Conservation (phyloP, 441 rosid genomes). For the Viola pubescens region DNA sequence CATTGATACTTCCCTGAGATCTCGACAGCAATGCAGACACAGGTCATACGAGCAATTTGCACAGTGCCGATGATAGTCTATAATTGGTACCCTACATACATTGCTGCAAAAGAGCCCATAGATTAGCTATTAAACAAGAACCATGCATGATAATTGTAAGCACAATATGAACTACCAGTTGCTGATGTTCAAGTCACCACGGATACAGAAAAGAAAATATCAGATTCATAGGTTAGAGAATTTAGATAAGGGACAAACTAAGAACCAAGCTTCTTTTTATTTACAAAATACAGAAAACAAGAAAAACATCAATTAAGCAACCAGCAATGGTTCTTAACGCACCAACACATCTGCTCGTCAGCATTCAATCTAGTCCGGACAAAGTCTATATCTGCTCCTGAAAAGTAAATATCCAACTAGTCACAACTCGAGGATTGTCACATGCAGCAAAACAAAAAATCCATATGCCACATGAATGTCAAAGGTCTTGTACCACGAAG, state of each 20-base stretch:
- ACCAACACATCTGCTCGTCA: slow-evolving; percentile 99
- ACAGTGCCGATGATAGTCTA: slow-evolving; percentile 94
- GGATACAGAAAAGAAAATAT: neutral
- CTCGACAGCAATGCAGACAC: slow-evolving; percentile 90
- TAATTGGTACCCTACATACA: slow-evolving; percentile 78
- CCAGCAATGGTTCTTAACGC: slow-evolving; percentile 15
- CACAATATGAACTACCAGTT: neutral
- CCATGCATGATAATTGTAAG: too few relatives aligned
- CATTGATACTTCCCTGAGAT: slow-evolving; percentile 59
- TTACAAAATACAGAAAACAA: neutral
- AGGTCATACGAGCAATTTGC: slow-evolving; percentile 70
- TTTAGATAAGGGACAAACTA: slow-evolving; percentile 6
- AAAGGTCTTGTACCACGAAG: slow-evolving; percentile 53
- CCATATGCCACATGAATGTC: slow-evolving; percentile 3
- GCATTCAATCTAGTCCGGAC: slow-evolving; percentile 75
- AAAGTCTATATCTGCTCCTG: slow-evolving; percentile 78
- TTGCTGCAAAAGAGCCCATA: slow-evolving; percentile 43
- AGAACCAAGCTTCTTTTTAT: neutral
- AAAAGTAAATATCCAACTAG: slow-evolving; percentile 14
- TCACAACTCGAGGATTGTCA: neutral
- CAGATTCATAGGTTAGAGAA: slow-evolving; percentile 5
- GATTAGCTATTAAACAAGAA: neutral
- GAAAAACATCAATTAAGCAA: slow-evolving; percentile 5
- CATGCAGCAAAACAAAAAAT: neutral
- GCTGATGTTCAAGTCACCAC: slow-evolving; percentile 3